phyloP scores from a whole-genome alignment of 108 stramenopile species.

The Aurantiochytrium sp. region DNA sequence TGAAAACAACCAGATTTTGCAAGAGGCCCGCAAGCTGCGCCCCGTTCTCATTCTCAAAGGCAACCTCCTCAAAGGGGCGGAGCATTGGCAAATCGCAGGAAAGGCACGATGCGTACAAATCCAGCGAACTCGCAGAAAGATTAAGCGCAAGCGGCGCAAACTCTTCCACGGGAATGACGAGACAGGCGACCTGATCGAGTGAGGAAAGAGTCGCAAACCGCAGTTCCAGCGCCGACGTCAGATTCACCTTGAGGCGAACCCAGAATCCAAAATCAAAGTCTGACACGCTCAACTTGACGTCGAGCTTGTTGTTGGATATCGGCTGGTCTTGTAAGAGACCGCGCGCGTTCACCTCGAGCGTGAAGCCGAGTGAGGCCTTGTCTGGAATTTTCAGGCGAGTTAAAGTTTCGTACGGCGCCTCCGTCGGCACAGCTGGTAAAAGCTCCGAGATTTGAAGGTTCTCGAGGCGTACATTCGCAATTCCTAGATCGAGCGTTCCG shows the following conservation, averaged over 20 bases:
- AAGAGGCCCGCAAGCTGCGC: neutral
- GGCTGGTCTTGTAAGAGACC: neutral
- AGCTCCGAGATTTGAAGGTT: neutral
- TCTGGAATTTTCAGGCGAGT: neutral
- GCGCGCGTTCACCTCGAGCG: neutral
- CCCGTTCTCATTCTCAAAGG: neutral
- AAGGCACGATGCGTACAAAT: neutral
- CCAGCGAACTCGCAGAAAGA: neutral
- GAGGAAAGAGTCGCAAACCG: neutral
- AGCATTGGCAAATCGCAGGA: neutral
- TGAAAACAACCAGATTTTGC: neutral
- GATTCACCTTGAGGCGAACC: neutral
- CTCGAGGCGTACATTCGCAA: neutral
- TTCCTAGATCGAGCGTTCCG: neutral
- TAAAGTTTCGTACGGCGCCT: neutral
- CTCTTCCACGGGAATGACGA: neutral
- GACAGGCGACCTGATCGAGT: neutral
- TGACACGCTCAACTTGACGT: neutral
- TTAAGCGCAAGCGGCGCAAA: neutral
- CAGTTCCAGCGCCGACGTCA: neutral
- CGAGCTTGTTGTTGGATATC: neutral
- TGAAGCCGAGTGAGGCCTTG: neutral
- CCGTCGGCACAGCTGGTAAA: neutral
- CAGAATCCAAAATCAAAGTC: neutral
- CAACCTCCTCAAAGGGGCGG: neutral